Percentiles rank a stretch among this genome's conserved stretches.
Evolutionary conservation across 441 rosid species (phyloP).

Genomic region (Erodium trifolium): DNA sequence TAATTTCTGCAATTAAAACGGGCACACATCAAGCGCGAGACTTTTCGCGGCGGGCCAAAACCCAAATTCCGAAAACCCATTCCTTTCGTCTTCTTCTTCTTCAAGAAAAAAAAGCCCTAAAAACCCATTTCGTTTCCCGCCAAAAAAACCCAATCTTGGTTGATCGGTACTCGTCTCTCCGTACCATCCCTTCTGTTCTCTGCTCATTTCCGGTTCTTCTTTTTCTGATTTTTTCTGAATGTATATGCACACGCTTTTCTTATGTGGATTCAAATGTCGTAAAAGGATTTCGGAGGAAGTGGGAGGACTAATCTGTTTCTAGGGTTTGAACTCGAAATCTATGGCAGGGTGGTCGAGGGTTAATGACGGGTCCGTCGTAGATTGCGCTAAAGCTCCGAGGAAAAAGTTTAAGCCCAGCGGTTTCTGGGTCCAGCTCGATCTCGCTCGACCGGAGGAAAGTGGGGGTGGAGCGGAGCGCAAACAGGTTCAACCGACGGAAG

Average conservation of each 20-base stretch:
- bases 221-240: background rate
- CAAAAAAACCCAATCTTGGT: conserved; percentile 5
- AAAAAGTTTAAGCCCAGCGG: conserved; percentile 12
- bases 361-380: conserved; percentile 31
- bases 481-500: conserved; percentile 10
- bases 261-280: too few relatives aligned
- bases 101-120: conserved; percentile 1
- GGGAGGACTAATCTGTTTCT: conserved; percentile 21
- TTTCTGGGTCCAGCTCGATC: conserved; percentile 21
- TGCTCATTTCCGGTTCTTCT: background rate
- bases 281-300: too few relatives aligned
- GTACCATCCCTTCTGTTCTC: background rate
- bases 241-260: too few relatives aligned
- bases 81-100: background rate
- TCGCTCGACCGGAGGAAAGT: conserved; percentile 1
- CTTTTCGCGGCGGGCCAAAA: too few relatives aligned
- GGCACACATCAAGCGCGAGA: too few relatives aligned
- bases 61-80: too few relatives aligned
- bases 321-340: conserved; percentile 38
- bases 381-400: conserved; percentile 10
- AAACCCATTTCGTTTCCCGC: background rate
- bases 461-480: background rate
- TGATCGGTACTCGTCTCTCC: background rate
- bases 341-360: conserved; percentile 70
- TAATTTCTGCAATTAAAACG: too few relatives aligned